Conservation (phyloP, 805 yeast genomes). For the Wickerhamiella kurtzmanii region DNA sequence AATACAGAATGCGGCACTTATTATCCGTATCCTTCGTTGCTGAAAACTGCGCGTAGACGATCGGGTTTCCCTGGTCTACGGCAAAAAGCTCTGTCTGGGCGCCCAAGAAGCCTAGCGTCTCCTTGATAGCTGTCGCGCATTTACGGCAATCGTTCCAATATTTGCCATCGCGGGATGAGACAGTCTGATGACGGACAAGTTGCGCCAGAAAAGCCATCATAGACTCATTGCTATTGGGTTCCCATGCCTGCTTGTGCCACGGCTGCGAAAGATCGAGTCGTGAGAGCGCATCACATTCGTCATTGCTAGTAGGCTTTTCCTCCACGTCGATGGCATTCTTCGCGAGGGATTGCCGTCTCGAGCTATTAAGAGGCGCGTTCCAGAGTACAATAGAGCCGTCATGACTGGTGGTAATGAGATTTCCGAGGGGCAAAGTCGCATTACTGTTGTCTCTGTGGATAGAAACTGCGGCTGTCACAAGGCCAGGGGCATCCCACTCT, state of each 20-base stretch:
- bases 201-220: constrained; percentile 49
- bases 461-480: constrained; percentile 12
- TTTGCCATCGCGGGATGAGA: constrained; percentile 57
- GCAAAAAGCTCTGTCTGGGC: constrained; percentile 53
- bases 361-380: constrained; percentile 32
- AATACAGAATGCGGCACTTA: constrained; percentile 53
- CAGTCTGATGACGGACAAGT: constrained; percentile 58
- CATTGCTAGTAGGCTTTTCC: no score
- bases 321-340: no score
- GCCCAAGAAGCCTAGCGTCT: constrained; percentile 53
- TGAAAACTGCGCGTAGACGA: constrained; percentile 59
- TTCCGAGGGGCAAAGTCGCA: not conserved
- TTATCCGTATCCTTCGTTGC: constrained; percentile 4
- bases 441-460: not conserved
- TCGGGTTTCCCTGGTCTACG: constrained; percentile 68
- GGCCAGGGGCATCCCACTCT: constrained; percentile 15
- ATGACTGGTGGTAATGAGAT: constrained; percentile 21
- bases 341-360: no score
- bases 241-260: constrained; percentile 7
- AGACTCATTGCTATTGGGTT: constrained; percentile 39
- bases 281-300: not conserved
- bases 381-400: constrained; percentile 60
- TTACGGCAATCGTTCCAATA: constrained; percentile 68
- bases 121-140: constrained; percentile 65
- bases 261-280: not conserved